Evolutionary conservation across 2,329 filamentous ascomycete genomes (phyloP).

Genomic region (Fusarium nelsonii): DNA sequence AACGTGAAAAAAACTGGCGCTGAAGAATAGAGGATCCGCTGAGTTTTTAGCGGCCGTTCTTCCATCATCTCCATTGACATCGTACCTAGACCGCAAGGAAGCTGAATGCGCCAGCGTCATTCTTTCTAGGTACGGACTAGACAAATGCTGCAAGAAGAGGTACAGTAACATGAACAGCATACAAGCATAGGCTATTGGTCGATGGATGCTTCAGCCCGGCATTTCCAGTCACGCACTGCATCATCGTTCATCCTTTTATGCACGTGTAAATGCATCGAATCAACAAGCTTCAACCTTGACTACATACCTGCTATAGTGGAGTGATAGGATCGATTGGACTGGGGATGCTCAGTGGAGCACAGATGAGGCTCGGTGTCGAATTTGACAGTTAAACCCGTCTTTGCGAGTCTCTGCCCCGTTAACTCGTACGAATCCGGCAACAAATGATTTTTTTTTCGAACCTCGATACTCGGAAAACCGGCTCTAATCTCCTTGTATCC

Average conservation of each 20-base stretch:
- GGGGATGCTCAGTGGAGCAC: constrained; percentile 22
- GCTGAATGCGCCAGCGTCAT: constrained; percentile 6
- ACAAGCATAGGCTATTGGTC: background rate
- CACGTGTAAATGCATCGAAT: constrained; percentile 15
- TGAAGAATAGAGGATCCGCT: constrained; percentile 16
- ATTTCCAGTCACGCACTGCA: background rate
- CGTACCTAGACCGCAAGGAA: background rate
- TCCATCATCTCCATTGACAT: background rate
- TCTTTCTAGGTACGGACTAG: background rate
- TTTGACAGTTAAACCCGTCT: constrained; percentile 24
- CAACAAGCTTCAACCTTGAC: background rate
- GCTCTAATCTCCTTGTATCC: background rate
- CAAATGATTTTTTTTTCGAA: background rate
- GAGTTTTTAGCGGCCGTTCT: constrained; percentile 34
- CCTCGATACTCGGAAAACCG: constrained; percentile 17
- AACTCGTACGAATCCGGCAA: constrained; percentile 11
- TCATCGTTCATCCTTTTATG: background rate
- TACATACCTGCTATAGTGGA: constrained; percentile 3
- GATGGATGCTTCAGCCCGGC: constrained; percentile 1
- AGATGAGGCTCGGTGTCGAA: constrained; percentile 22
- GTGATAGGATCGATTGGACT: constrained; percentile 8
- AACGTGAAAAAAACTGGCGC: constrained; percentile 3
- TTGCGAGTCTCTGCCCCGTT: background rate
- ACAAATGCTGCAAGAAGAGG: background rate
- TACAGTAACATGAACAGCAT: background rate